A percentile compares a stretch with the other conserved stretches of the same genome.
Conservation (phyloP, 2,329 filamentous ascomycete genomes). For the Trematosphaeria pertusa region DNA sequence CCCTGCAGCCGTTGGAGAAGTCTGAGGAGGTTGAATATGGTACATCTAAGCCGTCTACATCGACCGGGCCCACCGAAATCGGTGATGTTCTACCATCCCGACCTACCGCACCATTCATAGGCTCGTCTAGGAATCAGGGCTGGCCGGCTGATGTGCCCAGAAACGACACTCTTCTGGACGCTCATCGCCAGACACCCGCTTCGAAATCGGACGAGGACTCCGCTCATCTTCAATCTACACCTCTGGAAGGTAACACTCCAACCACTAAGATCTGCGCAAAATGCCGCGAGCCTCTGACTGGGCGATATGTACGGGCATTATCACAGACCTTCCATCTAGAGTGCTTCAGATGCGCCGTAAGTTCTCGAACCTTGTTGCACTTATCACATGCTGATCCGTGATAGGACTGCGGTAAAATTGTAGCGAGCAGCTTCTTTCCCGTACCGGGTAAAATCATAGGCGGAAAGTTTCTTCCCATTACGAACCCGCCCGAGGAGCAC, state of each 20-base stretch:
- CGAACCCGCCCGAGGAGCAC: too few species aligned
- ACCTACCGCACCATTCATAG: too few species aligned
- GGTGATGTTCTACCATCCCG: too few species aligned
- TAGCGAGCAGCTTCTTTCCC: constrained; percentile 6
- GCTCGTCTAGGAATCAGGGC: too few species aligned
- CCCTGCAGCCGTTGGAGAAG: too few species aligned
- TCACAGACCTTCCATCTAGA: background rate
- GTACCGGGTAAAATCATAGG: background rate
- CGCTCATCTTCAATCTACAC: background rate
- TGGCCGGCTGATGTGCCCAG: too few species aligned
- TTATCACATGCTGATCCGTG: background rate
- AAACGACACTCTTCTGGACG: too few species aligned
- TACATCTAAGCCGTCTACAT: too few species aligned
- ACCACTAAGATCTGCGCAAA: background rate
- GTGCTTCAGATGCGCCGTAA: constrained; percentile 2
- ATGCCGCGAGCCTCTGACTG: background rate
- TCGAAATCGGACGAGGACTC: background rate
- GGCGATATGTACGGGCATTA: background rate
- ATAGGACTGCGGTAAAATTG: constrained; percentile 1
- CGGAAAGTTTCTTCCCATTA: background rate
- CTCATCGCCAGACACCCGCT: too few species aligned
- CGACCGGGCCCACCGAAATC: too few species aligned
- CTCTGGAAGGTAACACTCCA: background rate
- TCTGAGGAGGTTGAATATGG: too few species aligned
- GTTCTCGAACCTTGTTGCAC: background rate